phyloP scores from a whole-genome alignment of 2,329 filamentous ascomycete genomes.

The Moelleriella libera region DNA sequence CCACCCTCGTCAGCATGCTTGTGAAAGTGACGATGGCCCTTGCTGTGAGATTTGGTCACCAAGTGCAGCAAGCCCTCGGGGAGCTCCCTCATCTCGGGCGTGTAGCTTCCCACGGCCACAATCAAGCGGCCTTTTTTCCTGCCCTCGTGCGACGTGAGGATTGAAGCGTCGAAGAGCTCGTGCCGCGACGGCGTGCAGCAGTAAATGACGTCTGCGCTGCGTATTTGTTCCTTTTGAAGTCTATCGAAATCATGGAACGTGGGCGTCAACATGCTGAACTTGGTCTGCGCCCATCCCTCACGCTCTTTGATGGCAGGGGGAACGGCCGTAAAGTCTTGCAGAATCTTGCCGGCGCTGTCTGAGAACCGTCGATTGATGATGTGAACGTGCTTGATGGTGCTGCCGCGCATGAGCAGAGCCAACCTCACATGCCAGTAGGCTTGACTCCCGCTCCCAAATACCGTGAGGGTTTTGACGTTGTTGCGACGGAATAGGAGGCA shows the following conservation, averaged over 20 bases:
- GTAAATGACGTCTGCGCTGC: slow-evolving; percentile 68
- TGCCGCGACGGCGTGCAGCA: slow-evolving; percentile 68
- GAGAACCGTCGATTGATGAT: slow-evolving; percentile 67
- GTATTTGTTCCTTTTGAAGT: slow-evolving; percentile 56
- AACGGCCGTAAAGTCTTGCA: slow-evolving; percentile 33
- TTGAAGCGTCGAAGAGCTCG: slow-evolving; percentile 60
- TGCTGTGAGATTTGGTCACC: slow-evolving; percentile 32
- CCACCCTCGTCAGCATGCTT: slow-evolving; percentile 50
- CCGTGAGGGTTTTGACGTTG: slow-evolving; percentile 59
- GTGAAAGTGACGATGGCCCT: slow-evolving; percentile 45
- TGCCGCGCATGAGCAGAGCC: slow-evolving; percentile 56
- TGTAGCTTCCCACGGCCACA: slow-evolving; percentile 56
- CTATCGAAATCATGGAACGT: slow-evolving; percentile 54
- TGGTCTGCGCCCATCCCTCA: slow-evolving; percentile 50
- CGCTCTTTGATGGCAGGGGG: slow-evolving; percentile 28
- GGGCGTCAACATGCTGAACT: slow-evolving; percentile 56
- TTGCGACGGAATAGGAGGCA: slow-evolving; percentile 51
- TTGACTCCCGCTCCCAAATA: slow-evolving; percentile 81
- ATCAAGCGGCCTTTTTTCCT: slow-evolving; percentile 58
- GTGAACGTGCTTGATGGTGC: slow-evolving; percentile 64
- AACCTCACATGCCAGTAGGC: slow-evolving; percentile 91
- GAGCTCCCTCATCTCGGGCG: slow-evolving; percentile 67
- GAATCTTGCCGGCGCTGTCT: slow-evolving; percentile 35
- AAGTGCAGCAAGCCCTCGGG: slow-evolving; percentile 62
- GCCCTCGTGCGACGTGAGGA: slow-evolving; percentile 59